phyloP scores from a whole-genome alignment of 352 stramenopile species.

The Phytophthora boehmeriae region DNA sequence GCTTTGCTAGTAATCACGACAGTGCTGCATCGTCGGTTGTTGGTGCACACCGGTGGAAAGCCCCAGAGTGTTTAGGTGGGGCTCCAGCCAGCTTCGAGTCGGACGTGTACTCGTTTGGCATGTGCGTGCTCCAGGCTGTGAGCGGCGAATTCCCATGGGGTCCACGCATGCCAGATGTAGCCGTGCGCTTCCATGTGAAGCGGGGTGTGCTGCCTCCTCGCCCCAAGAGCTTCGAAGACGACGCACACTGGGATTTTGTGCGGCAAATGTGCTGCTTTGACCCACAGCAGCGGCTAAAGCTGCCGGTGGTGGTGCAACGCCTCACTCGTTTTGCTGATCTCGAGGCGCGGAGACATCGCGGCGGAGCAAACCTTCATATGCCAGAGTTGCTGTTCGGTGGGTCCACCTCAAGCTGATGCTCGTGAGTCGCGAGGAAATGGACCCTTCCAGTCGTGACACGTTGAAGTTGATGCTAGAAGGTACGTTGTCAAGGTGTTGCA shows the following conservation, averaged over 20 bases:
- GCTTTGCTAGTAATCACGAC: slow-evolving; percentile 19
- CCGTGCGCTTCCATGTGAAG: slow-evolving; percentile 36
- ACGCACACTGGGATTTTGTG: slow-evolving; percentile 34
- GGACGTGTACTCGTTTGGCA: slow-evolving; percentile 43
- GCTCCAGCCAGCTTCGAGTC: slow-evolving; percentile 29
- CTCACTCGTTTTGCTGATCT: slow-evolving; percentile 34
- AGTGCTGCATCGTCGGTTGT: slow-evolving; percentile 7
- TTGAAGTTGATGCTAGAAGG: not conserved
- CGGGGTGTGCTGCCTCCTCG: slow-evolving; percentile 26
- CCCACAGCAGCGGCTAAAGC: slow-evolving; percentile 31
- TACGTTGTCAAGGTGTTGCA: not conserved
- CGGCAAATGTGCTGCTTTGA: slow-evolving; percentile 41
- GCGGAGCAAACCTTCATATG: slow-evolving; percentile 23
- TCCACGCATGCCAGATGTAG: slow-evolving; percentile 28
- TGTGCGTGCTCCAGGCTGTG: slow-evolving; percentile 39
- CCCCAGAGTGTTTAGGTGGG: slow-evolving; percentile 30
- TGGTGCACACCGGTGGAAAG: slow-evolving; percentile 36
- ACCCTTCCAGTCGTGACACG: too few species aligned
- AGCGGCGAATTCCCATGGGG: slow-evolving; percentile 37
- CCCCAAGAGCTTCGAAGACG: slow-evolving; percentile 30
- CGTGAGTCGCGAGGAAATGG: too few species aligned
- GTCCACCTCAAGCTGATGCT: slow-evolving; percentile 21
- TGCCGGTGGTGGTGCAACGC: slow-evolving; percentile 38
- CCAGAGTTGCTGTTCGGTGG: slow-evolving; percentile 29
- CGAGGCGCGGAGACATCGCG: slow-evolving; percentile 26